These are phyloP conservation scores for Cladosporium colombiae DNA, from an alignment of 2,329 filamentous ascomycete species.

Conservation along the genomic window DNA sequence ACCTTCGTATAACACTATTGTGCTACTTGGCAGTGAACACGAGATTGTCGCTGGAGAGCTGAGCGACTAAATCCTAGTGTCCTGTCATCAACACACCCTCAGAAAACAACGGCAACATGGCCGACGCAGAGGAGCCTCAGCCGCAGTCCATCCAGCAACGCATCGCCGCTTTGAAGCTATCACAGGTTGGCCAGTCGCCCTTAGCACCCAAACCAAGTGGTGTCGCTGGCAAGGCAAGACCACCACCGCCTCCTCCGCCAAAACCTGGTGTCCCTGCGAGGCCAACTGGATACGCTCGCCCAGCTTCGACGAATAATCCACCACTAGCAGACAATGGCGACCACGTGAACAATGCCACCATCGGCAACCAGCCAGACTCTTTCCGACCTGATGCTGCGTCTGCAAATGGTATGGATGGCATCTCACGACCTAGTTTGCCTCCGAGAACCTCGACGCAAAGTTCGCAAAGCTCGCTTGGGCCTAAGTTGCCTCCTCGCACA, in stretches of 20 bases:
- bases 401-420: slow-evolving; percentile 29
- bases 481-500: slow-evolving; percentile 52
- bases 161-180: slow-evolving; percentile 51
- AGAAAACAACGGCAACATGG: slow-evolving; percentile 23
- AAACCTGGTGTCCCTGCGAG: slow-evolving; percentile 31
- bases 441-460: slow-evolving; percentile 44
- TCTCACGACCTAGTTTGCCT: slow-evolving; percentile 46
- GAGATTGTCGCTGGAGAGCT: neutral
- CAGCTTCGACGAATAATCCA: slow-evolving; percentile 44
- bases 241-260: slow-evolving; percentile 40
- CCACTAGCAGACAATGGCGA: slow-evolving; percentile 40
- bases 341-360: slow-evolving; percentile 34
- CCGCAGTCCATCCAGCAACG: slow-evolving; percentile 46
- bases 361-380: slow-evolving; percentile 44
- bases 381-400: slow-evolving; percentile 19
- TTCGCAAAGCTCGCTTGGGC: slow-evolving; percentile 37
- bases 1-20: neutral
- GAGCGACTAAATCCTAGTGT: neutral
- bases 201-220: slow-evolving; percentile 5
- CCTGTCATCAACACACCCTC: neutral
- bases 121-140: slow-evolving; percentile 26
- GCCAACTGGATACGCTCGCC: slow-evolving; percentile 31
- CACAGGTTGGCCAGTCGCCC: slow-evolving; percentile 40
- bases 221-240: slow-evolving; percentile 37
- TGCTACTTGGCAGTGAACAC: neutral